Evolutionary conservation across 148 eudicot species (phyloP).

Genomic region (Fallopia convolvulus): DNA sequence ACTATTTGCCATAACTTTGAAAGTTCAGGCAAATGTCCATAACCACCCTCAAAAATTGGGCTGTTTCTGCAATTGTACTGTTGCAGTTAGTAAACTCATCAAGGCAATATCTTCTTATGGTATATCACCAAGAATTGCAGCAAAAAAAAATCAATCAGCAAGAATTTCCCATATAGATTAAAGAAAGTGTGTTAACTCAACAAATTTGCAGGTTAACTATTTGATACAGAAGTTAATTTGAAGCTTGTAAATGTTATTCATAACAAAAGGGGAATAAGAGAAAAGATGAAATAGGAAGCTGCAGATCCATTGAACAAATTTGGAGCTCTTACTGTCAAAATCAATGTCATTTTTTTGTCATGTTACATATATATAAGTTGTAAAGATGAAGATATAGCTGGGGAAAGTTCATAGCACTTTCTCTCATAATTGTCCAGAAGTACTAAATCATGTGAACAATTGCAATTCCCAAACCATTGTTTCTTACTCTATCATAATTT

Average conservation of each 20-base stretch:
- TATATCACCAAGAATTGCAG: too few relatives aligned
- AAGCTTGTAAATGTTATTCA: not conserved
- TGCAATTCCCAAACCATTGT: not conserved
- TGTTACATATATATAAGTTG: not conserved
- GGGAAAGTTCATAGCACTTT: not conserved
- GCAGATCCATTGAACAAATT: not conserved
- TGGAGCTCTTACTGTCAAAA: constrained; percentile 1
- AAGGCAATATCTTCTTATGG: too few relatives aligned
- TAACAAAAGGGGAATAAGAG: not conserved
- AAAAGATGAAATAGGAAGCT: not conserved
- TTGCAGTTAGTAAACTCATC: too few relatives aligned
- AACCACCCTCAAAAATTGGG: too few relatives aligned
- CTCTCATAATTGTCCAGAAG: not conserved
- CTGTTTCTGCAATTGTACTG: too few relatives aligned
- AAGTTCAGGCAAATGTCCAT: too few relatives aligned
- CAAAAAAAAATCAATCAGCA: too few relatives aligned
- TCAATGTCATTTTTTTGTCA: not conserved
- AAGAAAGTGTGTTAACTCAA: too few relatives aligned
- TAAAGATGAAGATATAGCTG: not conserved
- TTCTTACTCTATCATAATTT: not conserved
- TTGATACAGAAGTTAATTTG: too few relatives aligned
- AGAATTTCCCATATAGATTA: too few relatives aligned
- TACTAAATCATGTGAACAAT: not conserved
- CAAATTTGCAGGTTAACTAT: too few relatives aligned
- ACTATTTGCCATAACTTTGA: too few relatives aligned